A percentile compares a stretch with the other conserved stretches of the same genome.
Conservation (phyloP, 2,329 filamentous ascomycete species). For the Fusarium buxicola region DNA sequence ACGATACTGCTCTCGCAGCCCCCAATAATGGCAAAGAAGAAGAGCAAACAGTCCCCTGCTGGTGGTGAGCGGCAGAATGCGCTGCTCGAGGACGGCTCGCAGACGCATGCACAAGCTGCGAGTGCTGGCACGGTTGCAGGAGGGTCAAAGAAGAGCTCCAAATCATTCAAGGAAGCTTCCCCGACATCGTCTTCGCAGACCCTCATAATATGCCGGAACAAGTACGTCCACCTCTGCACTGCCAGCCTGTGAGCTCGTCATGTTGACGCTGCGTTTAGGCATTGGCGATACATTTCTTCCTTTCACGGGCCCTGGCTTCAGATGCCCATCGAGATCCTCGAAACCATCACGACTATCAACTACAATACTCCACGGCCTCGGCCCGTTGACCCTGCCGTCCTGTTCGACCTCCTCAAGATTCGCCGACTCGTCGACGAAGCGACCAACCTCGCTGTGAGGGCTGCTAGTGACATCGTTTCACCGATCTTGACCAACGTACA, state of each 20-base stretch:
- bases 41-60: conserved; percentile 60
- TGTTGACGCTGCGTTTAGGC: conserved; percentile 61
- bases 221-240: conserved; percentile 61
- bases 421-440: conserved; percentile 83
- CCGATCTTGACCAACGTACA: conserved; percentile 69
- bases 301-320: conserved; percentile 88
- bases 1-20: conserved; percentile 11
- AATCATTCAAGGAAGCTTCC: conserved; percentile 14
- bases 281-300: conserved; percentile 87
- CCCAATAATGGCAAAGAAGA: conserved; percentile 59
- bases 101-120: conserved; percentile 19
- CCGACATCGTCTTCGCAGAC: conserved; percentile 24
- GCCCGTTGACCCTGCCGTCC: conserved; percentile 81
- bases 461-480: conserved; percentile 77
- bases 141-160: conserved; percentile 29
- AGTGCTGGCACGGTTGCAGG: conserved; percentile 12
- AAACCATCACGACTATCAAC: conserved; percentile 82
- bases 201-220: conserved; percentile 68
- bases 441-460: conserved; percentile 80
- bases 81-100: conserved; percentile 17
- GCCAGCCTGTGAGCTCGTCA: neutral
- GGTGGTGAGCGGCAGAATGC: conserved; percentile 29
- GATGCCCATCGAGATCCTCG: conserved; percentile 81
- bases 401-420: conserved; percentile 88
- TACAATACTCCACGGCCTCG: conserved; percentile 80